Conservation (phyloP, 179 eudicot species). For the Actinidia chinensis region DNA sequence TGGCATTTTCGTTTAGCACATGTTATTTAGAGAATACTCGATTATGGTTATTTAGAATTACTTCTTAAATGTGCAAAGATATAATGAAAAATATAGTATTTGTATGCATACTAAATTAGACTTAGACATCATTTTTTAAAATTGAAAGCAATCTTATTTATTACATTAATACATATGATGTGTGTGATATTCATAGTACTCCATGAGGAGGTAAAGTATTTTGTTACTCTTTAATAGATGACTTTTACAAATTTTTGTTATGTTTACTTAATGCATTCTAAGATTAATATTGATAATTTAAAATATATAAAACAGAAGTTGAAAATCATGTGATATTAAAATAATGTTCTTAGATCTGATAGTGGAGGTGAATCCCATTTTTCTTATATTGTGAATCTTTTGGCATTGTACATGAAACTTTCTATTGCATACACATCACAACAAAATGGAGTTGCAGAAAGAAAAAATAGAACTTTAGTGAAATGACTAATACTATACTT, state of each 20-base stretch:
- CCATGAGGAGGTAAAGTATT: background rate
- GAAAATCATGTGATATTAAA: background rate
- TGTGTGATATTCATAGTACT: conserved; percentile 9
- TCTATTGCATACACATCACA: background rate
- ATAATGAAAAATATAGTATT: background rate
- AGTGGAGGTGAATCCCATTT: background rate
- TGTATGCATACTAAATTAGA: background rate
- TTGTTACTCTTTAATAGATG: background rate
- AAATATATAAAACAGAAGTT: background rate
- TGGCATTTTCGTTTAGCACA: background rate
- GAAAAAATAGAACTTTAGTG: background rate
- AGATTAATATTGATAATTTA: background rate
- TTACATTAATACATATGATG: background rate
- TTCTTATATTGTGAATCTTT: background rate
- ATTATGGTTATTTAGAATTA: too few relatives aligned
- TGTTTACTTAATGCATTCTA: background rate
- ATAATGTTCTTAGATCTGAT: background rate
- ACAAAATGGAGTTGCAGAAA: background rate
- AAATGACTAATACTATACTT: background rate
- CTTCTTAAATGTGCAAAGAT: background rate
- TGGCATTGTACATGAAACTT: background rate
- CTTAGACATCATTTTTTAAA: background rate
- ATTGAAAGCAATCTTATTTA: background rate
- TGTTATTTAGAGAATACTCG: too few relatives aligned
- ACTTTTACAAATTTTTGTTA: background rate